Evolutionary conservation across 805 yeast genomes (phyloP).

Genomic region (Pichia paraexigua): DNA sequence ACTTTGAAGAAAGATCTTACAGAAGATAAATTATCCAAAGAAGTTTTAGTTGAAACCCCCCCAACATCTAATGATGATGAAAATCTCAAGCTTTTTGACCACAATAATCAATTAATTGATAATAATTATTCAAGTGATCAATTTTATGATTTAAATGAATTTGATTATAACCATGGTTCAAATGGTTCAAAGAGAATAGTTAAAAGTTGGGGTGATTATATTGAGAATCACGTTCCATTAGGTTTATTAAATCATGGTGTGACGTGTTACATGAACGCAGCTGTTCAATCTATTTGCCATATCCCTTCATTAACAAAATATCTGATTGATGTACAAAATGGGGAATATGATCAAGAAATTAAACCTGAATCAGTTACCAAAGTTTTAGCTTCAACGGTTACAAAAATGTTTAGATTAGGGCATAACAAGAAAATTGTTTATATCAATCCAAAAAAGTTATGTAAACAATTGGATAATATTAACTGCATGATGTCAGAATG

Average conservation of each 20-base stretch:
- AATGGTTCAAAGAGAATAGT: conserved; percentile 47
- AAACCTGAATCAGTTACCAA: conserved; percentile 53
- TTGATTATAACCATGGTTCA: conserved; percentile 53
- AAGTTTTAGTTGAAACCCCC: conserved; percentile 12
- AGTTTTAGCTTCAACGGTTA: conserved; percentile 58
- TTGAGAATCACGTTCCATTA: conserved; percentile 42
- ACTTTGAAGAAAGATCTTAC: conserved; percentile 22
- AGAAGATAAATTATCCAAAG: conserved; percentile 25
- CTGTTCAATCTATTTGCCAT: conserved; percentile 84
- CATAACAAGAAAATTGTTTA: conserved; percentile 35
- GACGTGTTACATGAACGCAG: conserved; percentile 94
- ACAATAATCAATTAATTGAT: conserved; percentile 13
- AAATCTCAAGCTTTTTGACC: conserved; percentile 19
- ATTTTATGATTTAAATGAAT: conserved; percentile 55
- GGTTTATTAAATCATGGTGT: conserved; percentile 91
- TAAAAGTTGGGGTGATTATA: conserved; percentile 64
- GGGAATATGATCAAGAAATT: conserved; percentile 40
- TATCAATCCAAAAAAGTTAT: conserved; percentile 69
- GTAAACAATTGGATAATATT: conserved; percentile 67
- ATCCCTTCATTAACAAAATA: conserved; percentile 88
- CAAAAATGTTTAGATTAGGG: conserved; percentile 60
- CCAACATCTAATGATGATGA: conserved; percentile 18
- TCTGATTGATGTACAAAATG: conserved; percentile 53
- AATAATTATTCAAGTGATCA: conserved; percentile 24
- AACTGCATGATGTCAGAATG: conserved; percentile 95